Base-by-base conservation (phyloP, 2,329 filamentous ascomycete genomes). In the Aurifilum marmelostoma region DNA sequence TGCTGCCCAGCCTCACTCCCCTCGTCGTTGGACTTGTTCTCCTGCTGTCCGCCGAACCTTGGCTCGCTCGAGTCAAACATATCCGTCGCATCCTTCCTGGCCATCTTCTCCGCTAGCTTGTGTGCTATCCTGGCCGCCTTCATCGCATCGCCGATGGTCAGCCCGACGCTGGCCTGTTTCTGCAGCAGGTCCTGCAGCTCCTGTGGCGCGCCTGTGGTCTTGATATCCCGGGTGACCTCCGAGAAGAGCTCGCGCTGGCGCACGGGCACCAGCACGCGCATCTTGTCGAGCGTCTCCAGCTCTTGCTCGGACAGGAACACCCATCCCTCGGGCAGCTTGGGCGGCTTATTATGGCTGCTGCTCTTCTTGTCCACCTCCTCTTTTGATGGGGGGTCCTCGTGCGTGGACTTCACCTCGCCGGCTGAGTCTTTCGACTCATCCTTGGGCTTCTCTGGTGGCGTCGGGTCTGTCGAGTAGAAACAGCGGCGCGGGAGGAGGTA, bases 161-260 rank as follows among this genome's bases (percentile, higher is more conserved):
- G 71, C 0, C 74, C 80, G 72, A 84, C 84, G 64, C 88, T 83
- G 78, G 90, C 85, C 65, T 91, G 84, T 72, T 86, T 85, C 50
- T 79, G 76, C 56, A 88, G 78, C 69, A 88, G 75, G 52, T 90
- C 85, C 67, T 87, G 85, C 24, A 93, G 80, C 76, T 93, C 92
- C 29, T 80, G 75, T 0, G 93, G 92, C 21, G 93, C 87, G 12
- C 93, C 93, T 56, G 89, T 84, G 70, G 84, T 83, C 80, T 89
- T 88, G 71, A 95, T 84, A 37, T 85, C 82, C 71, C 86, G 81
- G n/a, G 92, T 80, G 11, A 89, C 83, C 62, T 87, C 83, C 69
- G 88, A 84, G 69, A 94, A 78, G 29, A 85, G 81, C 64, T 87
- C 79, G 52, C 83, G 83, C 79, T 92, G 89, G n/a, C 84, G 83